Evolutionary conservation across 2,329 filamentous ascomycete genomes (phyloP), one percentile per base, ranked within the genome.

Genomic region (Colletotrichum sansevieriae): DNA sequence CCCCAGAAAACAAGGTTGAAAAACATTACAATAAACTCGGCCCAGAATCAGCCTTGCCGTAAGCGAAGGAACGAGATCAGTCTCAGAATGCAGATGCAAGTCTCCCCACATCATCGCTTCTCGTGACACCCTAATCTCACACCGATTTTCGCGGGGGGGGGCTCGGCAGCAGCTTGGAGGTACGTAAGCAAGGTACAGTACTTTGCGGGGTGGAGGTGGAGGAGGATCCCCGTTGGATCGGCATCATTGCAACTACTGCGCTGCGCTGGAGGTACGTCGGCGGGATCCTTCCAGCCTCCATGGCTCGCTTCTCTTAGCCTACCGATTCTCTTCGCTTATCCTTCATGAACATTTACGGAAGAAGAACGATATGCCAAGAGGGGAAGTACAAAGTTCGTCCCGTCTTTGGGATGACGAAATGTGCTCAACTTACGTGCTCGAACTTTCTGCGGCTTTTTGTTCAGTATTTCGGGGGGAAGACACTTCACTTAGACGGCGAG

Each of bases 71-170:
- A 22, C 43, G 18, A 22, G 25, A 25, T 18, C 47, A 29, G 13
- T 39, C 37, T 39, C 37, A 25, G 22, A 7, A 5, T 13, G 11
- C 10, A 39, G 9, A 51, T 25, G 46, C 46, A 12, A 25, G 22
- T 12, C 25, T 51, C 9, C 18, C 13, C 22, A 13, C 22, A 29
- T 13, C 44, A 43, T 18, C 52, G 43, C 54, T 52, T 39, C 62
- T 12, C 44, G 46, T 65, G 47, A 54, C 56, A 47, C 56, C 54
- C 25, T 29, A 63, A 33, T 67, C 52, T 57, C 51, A 58, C 64
- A 57, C 66, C 56, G 56, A 56, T 56, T 29, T 35, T 57, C 12
- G 43, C 3, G 8, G 11, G 37, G 22, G 22, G 18, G 1, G 22
- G 33, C 37, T 46, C 44, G 39, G 51, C 49, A 33, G 54, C 25